phyloP scores from a whole-genome alignment of 2,329 filamentous ascomycete species.

The Biscogniauxia mediterranea region DNA sequence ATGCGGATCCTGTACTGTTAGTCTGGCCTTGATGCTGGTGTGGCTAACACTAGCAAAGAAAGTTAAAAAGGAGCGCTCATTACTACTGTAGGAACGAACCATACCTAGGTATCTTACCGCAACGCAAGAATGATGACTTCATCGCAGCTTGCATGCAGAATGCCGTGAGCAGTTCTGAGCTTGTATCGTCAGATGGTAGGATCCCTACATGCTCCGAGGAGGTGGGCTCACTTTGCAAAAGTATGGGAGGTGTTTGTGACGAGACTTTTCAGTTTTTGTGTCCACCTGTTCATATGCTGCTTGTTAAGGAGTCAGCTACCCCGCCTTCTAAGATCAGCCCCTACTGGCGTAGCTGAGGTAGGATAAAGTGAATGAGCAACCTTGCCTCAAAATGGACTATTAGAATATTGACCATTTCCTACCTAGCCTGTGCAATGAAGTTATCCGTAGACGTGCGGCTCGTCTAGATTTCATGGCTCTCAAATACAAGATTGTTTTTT shows the following conservation, averaged over 20 bases:
- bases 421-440: conserved; percentile 13
- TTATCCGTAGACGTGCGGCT: conserved; percentile 19
- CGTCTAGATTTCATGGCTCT: conserved; percentile 22
- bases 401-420: conserved; percentile 12
- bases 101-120: conserved; percentile 11
- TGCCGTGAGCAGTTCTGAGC: conserved; percentile 14
- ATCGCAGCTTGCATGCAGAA: conserved; percentile 24
- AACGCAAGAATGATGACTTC: conserved; percentile 21
- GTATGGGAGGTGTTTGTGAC: not conserved
- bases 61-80: not conserved
- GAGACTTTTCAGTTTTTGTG: not conserved
- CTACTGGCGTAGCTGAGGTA: conserved; percentile 11
- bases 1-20: not conserved
- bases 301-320: conserved; percentile 26
- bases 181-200: conserved; percentile 27
- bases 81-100: not conserved
- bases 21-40: conserved; percentile 5
- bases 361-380: conserved; percentile 18
- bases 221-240: conserved; percentile 16
- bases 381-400: conserved; percentile 17
- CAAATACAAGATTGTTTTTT: conserved; percentile 10
- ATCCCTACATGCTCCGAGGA: conserved; percentile 27
- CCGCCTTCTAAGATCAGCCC: conserved; percentile 15
- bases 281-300: conserved; percentile 3
- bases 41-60: conserved; percentile 4